Percentiles rank a stretch among this genome's conserved stretches.
Evolutionary conservation across 2,329 filamentous ascomycete genomes (phyloP).

Genomic region (Microthyrium microscopicum): DNA sequence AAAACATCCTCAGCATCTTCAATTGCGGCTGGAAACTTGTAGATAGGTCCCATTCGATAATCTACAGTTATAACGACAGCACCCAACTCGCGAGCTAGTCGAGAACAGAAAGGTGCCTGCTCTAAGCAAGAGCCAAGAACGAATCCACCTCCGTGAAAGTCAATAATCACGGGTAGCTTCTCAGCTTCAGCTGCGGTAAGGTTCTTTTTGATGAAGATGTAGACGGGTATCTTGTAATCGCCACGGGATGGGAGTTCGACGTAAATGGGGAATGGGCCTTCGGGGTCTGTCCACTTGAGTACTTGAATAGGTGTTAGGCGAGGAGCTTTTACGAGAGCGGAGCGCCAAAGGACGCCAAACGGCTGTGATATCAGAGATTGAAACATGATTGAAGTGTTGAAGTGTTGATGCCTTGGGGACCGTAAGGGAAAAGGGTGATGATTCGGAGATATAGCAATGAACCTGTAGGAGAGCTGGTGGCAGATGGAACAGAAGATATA

Average conservation of each 20-base stretch:
- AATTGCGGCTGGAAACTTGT: constrained; percentile 30
- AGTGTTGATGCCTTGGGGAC: no score
- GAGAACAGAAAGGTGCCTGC: constrained; percentile 30
- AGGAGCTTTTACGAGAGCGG: constrained; percentile 20
- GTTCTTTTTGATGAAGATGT: constrained; percentile 24
- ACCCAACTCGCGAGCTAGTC: constrained; percentile 26
- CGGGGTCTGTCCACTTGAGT: constrained; percentile 22
- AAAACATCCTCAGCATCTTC: constrained; percentile 31
- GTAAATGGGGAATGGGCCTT: constrained; percentile 26
- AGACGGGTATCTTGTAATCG: constrained; percentile 21
- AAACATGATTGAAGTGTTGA: background rate
- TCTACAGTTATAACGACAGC: constrained; percentile 30
- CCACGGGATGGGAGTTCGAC: constrained; percentile 24
- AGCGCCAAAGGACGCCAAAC: constrained; percentile 21
- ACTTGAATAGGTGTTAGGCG: constrained; percentile 21
- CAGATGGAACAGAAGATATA: no score
- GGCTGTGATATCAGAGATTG: constrained; percentile 21
- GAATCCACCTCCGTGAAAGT: constrained; percentile 29
- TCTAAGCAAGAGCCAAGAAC: constrained; percentile 26
- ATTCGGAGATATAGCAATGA: no score
- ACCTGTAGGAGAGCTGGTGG: no score
- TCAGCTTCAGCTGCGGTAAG: constrained; percentile 11
- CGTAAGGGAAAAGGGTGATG: no score
- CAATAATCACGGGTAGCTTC: constrained; percentile 22
- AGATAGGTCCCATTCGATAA: constrained; percentile 30